Percentiles rank a stretch among this genome's conserved stretches.
These are phyloP conservation scores for Yarrowia phangngaensis DNA, from an alignment of 805 yeast species.

Conservation along the genomic window DNA sequence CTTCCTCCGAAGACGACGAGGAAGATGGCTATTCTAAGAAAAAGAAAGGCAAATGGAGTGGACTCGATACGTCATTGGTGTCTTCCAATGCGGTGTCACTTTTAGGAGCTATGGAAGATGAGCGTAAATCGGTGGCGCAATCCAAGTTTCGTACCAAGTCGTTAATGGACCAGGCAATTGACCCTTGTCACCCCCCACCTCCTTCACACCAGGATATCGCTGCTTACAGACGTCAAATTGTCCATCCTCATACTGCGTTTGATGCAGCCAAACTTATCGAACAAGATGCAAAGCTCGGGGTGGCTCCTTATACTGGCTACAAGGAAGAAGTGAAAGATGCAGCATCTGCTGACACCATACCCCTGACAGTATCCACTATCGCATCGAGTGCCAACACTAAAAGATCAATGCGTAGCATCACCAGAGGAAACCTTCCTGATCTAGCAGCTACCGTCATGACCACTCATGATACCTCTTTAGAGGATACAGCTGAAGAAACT, in stretches of 20 bases:
- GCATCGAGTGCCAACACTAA: constrained; percentile 41
- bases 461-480: constrained; percentile 25
- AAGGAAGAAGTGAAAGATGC: constrained; percentile 24
- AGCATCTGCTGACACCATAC: constrained; percentile 18
- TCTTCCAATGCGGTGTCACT: constrained; percentile 20
- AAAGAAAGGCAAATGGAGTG: constrained; percentile 30
- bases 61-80: constrained; percentile 24
- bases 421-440: constrained; percentile 63
- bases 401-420: constrained; percentile 64
- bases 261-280: constrained; percentile 34
- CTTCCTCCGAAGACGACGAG: constrained; percentile 45
- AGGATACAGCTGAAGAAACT: neutral
- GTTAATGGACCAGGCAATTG: constrained; percentile 18
- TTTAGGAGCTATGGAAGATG: constrained; percentile 21
- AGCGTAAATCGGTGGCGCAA: constrained; percentile 28
- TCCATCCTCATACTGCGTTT: constrained; percentile 53
- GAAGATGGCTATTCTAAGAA: constrained; percentile 50
- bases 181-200: constrained; percentile 31
- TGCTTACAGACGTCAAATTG: constrained; percentile 54
- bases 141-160: constrained; percentile 30
- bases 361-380: constrained; percentile 13
- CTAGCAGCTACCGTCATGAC: constrained; percentile 34
- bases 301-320: constrained; percentile 20
- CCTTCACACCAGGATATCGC: constrained; percentile 51
- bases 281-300: constrained; percentile 24